Conservation (phyloP, 1,284 basidiomycete species). For the Cystobasidiaceae sp. region DNA sequence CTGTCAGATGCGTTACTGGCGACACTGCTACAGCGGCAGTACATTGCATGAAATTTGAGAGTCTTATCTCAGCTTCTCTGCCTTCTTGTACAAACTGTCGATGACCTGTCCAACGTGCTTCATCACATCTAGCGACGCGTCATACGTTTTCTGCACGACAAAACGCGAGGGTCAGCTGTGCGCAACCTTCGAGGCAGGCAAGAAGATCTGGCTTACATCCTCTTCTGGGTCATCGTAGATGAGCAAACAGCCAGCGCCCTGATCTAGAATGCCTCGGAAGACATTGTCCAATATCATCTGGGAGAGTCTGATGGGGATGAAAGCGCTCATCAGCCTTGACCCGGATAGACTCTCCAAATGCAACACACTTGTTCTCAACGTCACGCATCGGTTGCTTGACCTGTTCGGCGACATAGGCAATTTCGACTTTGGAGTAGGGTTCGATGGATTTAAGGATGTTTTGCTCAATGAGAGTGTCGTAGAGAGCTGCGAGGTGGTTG, state of each 20-base stretch:
- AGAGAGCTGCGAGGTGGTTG: slow-evolving; percentile 84
- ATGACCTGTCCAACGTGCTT: slow-evolving; percentile 88
- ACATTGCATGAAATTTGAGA: too few relatives aligned
- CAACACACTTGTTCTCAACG: slow-evolving; percentile 84
- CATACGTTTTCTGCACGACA: slow-evolving; percentile 65
- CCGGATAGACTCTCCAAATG: slow-evolving; percentile 5
- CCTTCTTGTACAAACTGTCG: slow-evolving; percentile 48
- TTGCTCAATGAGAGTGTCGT: slow-evolving; percentile 92
- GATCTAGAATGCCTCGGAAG: slow-evolving; percentile 88
- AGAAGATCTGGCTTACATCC: slow-evolving; percentile 52
- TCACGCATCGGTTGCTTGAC: slow-evolving; percentile 84
- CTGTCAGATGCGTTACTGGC: too few relatives aligned
- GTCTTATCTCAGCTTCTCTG: slow-evolving; percentile 24
- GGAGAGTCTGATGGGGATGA: slow-evolving; percentile 58
- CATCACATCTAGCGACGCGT: slow-evolving; percentile 78
- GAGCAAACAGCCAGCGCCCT: slow-evolving; percentile 84
- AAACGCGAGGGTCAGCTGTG: not conserved
- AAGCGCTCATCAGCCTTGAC: not conserved
- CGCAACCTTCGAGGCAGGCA: not conserved
- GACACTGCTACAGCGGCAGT: not conserved
- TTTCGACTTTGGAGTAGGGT: slow-evolving; percentile 87
- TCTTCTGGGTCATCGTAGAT: slow-evolving; percentile 79
- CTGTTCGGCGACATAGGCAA: slow-evolving; percentile 78
- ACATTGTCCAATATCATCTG: slow-evolving; percentile 99
- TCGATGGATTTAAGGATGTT: slow-evolving; percentile 91